Conservation (phyloP, 805 yeast genomes). For the Wickerhamomyces chambardii region DNA sequence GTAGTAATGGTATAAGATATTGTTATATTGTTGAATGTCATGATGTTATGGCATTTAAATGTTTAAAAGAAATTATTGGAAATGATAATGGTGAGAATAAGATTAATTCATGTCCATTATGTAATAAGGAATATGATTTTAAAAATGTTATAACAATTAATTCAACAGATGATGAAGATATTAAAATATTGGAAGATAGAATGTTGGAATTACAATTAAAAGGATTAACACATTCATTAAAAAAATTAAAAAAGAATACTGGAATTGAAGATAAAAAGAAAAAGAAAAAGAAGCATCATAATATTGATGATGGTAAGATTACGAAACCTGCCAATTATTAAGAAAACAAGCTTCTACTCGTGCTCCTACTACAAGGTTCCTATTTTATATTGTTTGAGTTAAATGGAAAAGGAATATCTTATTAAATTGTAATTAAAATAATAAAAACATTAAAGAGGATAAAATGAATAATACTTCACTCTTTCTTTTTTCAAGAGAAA, state of each 20-base stretch:
- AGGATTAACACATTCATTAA: constrained; percentile 28
- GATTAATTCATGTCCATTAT: constrained; percentile 43
- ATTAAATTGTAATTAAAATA: too few relatives aligned
- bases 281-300: not conserved
- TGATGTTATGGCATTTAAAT: constrained; percentile 26
- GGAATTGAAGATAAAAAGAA: constrained; percentile 1
- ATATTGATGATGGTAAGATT: not conserved
- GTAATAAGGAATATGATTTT: constrained; percentile 18
- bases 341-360: too few relatives aligned
- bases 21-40: constrained; percentile 39
- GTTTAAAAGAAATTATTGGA: constrained; percentile 16
- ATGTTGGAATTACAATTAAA: constrained; percentile 10
- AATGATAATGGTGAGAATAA: constrained; percentile 4
- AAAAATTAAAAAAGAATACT: constrained; percentile 14
- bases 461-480: too few relatives aligned
- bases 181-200: constrained; percentile 14
- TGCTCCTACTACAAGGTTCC: too few relatives aligned
- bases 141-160: constrained; percentile 30
- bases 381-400: too few relatives aligned
- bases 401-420: too few relatives aligned
- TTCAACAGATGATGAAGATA: constrained; percentile 16
- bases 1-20: constrained; percentile 25
- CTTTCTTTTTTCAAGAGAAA: too few relatives aligned
- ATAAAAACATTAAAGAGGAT: too few relatives aligned
- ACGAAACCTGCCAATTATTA: too few relatives aligned